phyloP scores from a whole-genome alignment of 441 rosid species.

The Eruca vesicaria region DNA sequence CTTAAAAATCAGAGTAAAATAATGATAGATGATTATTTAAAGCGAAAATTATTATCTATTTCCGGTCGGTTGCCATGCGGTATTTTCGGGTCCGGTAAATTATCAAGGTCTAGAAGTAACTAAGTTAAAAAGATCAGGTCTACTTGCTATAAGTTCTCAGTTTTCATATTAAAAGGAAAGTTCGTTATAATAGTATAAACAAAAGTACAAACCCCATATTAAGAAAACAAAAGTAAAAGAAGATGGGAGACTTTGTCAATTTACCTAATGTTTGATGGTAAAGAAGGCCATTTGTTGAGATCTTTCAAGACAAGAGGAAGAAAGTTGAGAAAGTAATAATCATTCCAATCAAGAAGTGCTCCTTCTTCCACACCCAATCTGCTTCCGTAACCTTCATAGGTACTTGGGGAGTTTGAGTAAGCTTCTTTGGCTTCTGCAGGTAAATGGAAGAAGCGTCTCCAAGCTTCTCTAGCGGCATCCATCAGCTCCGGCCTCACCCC shows the following conservation, averaged over 20 bases:
- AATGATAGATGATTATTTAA: neutral
- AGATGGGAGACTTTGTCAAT: neutral
- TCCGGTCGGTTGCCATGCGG: neutral
- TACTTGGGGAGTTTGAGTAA: conserved; percentile 63
- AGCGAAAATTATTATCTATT: neutral
- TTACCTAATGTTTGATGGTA: conserved; percentile 60
- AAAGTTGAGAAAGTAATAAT: conserved; percentile 72
- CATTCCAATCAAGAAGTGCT: conserved; percentile 88
- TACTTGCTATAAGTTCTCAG: neutral
- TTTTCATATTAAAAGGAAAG: neutral
- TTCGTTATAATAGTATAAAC: neutral
- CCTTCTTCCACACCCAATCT: conserved; percentile 76
- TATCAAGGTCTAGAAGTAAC: neutral
- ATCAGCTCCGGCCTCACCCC: conserved; percentile 61
- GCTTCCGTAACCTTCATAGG: conserved; percentile 90
- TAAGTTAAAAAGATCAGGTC: neutral
- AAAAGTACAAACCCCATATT: neutral
- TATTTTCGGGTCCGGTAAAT: neutral
- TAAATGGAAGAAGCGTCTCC: conserved; percentile 61
- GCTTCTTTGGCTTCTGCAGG: conserved; percentile 61
- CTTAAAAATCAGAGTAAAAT: neutral
- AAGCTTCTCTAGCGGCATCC: conserved; percentile 51
- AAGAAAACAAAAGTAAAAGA: neutral
- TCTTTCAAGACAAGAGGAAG: conserved; percentile 57
- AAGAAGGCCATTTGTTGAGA: conserved; percentile 67